Conservation (phyloP, 129 eudicot species). For the Deinandra increscens region DNA sequence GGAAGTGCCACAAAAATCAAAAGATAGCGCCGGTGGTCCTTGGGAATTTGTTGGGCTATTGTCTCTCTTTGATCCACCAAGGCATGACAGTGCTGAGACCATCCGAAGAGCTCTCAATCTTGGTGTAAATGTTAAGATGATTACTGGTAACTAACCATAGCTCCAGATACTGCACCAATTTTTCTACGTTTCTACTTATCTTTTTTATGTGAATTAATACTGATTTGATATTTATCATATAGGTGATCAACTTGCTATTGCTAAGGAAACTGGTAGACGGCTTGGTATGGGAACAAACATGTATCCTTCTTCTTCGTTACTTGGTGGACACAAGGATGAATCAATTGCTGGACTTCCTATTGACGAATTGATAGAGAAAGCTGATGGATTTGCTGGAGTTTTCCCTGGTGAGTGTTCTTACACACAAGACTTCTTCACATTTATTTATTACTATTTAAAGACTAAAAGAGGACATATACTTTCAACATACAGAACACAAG, state of each 20-base stretch:
- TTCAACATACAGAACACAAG: conserved; percentile 55
- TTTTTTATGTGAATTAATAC: background rate
- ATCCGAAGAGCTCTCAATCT: conserved; percentile 66
- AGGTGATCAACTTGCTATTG: conserved; percentile 83
- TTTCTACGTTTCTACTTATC: background rate
- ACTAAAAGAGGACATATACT: background rate
- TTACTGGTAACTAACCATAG: conserved; percentile 44
- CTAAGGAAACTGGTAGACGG: conserved; percentile 63
- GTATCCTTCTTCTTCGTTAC: conserved; percentile 68
- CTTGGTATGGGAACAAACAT: conserved; percentile 76
- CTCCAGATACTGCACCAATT: background rate
- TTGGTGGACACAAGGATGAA: conserved; percentile 65
- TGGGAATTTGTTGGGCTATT: conserved; percentile 71
- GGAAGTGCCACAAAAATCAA: conserved; percentile 69
- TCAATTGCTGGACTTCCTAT: conserved; percentile 55
- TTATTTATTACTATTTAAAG: background rate
- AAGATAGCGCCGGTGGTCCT: conserved; percentile 57
- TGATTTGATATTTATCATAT: background rate
- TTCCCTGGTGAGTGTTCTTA: conserved; percentile 52
- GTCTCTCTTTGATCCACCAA: conserved; percentile 77
- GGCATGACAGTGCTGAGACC: conserved; percentile 71
- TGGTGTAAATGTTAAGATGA: conserved; percentile 84
- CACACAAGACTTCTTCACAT: background rate
- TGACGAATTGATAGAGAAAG: conserved; percentile 66
- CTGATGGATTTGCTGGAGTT: conserved; percentile 77